Base-by-base conservation (phyloP, 805 yeast genomes). In the Yarrowia bubula region DNA sequence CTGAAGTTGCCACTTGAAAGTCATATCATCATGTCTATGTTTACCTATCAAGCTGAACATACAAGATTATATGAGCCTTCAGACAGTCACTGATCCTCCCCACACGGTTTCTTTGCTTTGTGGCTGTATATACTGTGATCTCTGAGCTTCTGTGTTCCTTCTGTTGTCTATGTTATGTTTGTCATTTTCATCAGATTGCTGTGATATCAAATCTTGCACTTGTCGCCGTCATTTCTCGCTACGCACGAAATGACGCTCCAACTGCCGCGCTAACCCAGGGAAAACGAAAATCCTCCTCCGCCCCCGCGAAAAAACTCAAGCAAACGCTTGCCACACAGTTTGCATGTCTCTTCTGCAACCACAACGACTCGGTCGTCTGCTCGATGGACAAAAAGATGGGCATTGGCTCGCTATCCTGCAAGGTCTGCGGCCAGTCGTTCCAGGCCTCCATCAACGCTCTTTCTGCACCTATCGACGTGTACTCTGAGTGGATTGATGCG, bases 401-500 rank as follows among this genome's bases (percentile, higher is more conserved):
- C 66, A 82, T 93, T 51, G 99, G 98, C 22, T 85, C 88, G 28
- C 77, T 95, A 66, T 86, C 84, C 68, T 93, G 99, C 76, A 95
- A 95, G 74, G 88, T 92, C 38, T 93, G 99, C 75, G 98, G 98
- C 0, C 98, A 92, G 75, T 83, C 85, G 42, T 93, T 95, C 79
- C 98, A 92, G 75, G 85, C 96, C 4, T 85, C 92, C 53, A 90
- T 92, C 70, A 90, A 90, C 75, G 84, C 90, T 3, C 79, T 88
- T 61, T 76, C 81, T 8, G 97, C 90, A 66, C 97, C 99, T 0
- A 92, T 93, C 46, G 99, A 93, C 77, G 89, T 93, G 14, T 93
- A 93, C 74, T 88, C 96, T 57, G 98, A 93, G 75, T 93, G 99
- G 99, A 91, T 91, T 63, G 99, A 93, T 79, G 98, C 98, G 0